phyloP scores from a whole-genome alignment of 2,329 filamentous ascomycete species.

The Sporothrix dimorphospora region DNA sequence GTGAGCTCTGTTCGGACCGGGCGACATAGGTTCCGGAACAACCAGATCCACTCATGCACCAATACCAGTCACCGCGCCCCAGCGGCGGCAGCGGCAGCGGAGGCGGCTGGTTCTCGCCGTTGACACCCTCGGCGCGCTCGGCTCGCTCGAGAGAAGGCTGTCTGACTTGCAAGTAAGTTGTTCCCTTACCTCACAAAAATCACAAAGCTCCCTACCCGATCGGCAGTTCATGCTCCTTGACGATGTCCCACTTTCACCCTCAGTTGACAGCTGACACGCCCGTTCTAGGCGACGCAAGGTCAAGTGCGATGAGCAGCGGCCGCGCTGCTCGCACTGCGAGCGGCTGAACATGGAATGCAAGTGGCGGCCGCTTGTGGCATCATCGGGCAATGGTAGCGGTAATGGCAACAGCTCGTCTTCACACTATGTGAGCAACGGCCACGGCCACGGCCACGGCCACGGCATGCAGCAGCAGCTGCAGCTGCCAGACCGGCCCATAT shows the following conservation, averaged over 20 bases:
- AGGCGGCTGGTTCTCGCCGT: conserved; percentile 11
- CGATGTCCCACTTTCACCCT: background rate
- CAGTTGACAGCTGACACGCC: background rate
- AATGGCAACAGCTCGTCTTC: background rate
- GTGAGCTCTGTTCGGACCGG: no score
- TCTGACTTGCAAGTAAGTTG: conserved; percentile 51
- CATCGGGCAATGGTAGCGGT: background rate
- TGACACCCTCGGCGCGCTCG: conserved; percentile 11
- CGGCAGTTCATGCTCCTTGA: background rate
- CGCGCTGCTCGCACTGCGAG: conserved; percentile 57
- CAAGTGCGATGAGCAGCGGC: conserved; percentile 55
- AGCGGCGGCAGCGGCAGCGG: background rate
- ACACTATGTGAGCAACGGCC: background rate
- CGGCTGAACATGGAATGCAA: conserved; percentile 57
- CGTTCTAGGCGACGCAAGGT: conserved; percentile 53
- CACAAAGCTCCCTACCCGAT: background rate
- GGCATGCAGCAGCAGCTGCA: conserved; percentile 17
- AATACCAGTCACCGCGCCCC: conserved; percentile 11
- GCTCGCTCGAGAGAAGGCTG: conserved; percentile 43
- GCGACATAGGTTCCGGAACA: no score
- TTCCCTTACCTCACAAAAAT: no score
- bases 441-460: background rate
- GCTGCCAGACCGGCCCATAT: conserved; percentile 16
- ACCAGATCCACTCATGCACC: background rate
- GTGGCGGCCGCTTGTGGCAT: conserved; percentile 44